Evolutionary conservation across 306 rosid species (phyloP).

Genomic region (Amphicarpaea edgeworthii): DNA sequence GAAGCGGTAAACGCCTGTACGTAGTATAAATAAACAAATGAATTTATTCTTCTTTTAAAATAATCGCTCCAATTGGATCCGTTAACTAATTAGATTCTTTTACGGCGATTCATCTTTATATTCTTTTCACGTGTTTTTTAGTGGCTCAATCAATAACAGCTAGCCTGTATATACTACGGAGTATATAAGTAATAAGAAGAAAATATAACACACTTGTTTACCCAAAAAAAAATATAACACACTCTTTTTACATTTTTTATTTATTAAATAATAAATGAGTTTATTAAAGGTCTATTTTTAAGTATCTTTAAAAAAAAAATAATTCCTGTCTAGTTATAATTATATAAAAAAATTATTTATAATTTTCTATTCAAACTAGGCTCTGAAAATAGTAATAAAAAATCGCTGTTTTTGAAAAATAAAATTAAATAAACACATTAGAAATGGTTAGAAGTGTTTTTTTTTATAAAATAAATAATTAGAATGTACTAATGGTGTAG

Average conservation of each 20-base stretch:
- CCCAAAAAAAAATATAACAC: background rate
- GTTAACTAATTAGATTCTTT: slow-evolving; percentile 31
- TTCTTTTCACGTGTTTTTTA: slow-evolving; percentile 11
- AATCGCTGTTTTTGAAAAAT: background rate
- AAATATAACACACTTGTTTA: background rate
- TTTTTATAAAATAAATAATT: background rate
- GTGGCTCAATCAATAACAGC: background rate
- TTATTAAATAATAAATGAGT: background rate
- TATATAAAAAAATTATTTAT: too few species aligned
- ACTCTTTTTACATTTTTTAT: background rate
- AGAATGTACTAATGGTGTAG: too few species aligned
- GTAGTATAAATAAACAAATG: background rate
- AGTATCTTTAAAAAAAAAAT: background rate
- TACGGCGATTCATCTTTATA: slow-evolving; percentile 15
- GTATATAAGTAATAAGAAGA: too few species aligned
- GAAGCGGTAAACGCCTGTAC: background rate
- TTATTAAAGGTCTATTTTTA: background rate
- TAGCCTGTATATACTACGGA: background rate
- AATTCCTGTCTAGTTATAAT: too few species aligned
- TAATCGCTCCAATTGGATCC: background rate
- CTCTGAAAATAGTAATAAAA: background rate
- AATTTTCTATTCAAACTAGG: background rate
- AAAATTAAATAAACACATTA: background rate
- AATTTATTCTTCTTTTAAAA: background rate
- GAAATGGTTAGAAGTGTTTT: too few species aligned